Base-by-base conservation (phyloP, 2,329 filamentous ascomycete genomes). In the Stagonosporopsis vannaccii region DNA sequence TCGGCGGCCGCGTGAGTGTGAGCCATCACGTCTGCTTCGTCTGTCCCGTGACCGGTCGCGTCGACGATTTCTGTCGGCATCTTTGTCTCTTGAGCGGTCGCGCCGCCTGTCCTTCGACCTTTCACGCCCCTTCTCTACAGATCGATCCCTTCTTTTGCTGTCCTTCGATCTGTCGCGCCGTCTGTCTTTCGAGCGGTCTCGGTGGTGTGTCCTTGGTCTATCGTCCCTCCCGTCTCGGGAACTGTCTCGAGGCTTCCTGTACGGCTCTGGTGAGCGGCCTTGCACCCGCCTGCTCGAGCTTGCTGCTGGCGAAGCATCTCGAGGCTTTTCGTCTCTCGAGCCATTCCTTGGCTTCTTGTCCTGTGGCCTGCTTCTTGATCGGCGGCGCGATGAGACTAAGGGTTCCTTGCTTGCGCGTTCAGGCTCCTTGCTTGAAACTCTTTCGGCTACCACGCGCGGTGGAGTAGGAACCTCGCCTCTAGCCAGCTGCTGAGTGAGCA, bases 221-320 rank as follows among this genome's bases (percentile, higher is more conserved):
- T 59, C 58, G 28, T 58, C 58, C 49, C 40, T 59, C 45, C 49
- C 58, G 17, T 67, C 63, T 23, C 55, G 52, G 9, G 65, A 65
- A 2, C 50, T 44, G 8, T 57, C 64, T 30, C 58, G 63, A 30
- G 64, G 62, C 51, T 63, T 69, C 41, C 59, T 64, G 56, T 72
- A 71, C 26, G 72, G 71, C 48, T 70, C 66, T 30, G 66, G 69
- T 12, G 72, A 74, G 5, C 48, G 40, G 19, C 62, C 56, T 41
- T 67, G 59, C 20, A 56, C 51, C 51, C 53, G 51, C 28, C 37
- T 41, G 26, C 28, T 44, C 28, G 58, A 33, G 25, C 20, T 45
- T 52, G 61, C 47, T 40, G 65, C 58, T 48, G 43, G 54, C 15
- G 59, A 41, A 43, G 57, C 44, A 39, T 63, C 62, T 33, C 52